These are phyloP conservation scores for Xylaria sp. DNA, from an alignment of 2,329 filamentous ascomycete species.

Conservation along the genomic window DNA sequence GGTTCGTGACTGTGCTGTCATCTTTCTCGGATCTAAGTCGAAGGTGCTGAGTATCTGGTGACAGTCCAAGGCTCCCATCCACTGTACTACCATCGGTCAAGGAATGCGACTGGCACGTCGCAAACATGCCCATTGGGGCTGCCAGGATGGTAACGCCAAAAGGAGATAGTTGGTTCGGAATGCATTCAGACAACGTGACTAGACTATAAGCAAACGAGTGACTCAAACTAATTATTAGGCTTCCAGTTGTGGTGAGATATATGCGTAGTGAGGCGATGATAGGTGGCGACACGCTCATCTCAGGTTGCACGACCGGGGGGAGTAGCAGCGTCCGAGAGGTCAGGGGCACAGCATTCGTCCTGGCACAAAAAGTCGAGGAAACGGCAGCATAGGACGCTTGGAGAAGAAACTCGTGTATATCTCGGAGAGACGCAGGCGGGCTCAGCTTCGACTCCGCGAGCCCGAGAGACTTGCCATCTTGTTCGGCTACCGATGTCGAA, in stretches of 20 bases:
- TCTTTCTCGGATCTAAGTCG: constrained; percentile 39
- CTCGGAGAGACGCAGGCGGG: constrained; percentile 36
- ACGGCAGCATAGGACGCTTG: constrained; percentile 48
- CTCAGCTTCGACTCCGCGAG: constrained; percentile 33
- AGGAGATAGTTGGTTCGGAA: constrained; percentile 37
- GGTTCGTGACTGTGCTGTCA: constrained; percentile 44
- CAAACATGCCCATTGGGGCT: constrained; percentile 50
- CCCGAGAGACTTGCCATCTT: constrained; percentile 31
- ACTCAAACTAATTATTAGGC: constrained; percentile 45
- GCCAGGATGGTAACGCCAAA: constrained; percentile 45
- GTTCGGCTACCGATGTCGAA: constrained; percentile 20
- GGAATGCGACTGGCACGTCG: constrained; percentile 37
- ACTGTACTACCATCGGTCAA: constrained; percentile 33
- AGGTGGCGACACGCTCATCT: constrained; percentile 28
- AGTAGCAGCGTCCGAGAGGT: constrained; percentile 51
- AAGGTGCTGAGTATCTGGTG: constrained; percentile 48
- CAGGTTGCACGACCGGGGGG: constrained; percentile 30
- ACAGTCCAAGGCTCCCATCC: constrained; percentile 41
- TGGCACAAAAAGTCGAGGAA: constrained; percentile 45
- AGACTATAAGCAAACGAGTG: constrained; percentile 46
- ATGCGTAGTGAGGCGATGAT: constrained; percentile 48
- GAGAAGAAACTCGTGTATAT: constrained; percentile 51
- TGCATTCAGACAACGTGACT: constrained; percentile 40
- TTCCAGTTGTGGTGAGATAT: constrained; percentile 52
- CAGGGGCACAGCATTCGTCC: constrained; percentile 46